Percentiles rank a stretch among this genome's conserved stretches.
These are phyloP conservation scores for Arabidopsis thaliana DNA, from an alignment of 345 rosid genomes.

Conservation along the genomic window DNA sequence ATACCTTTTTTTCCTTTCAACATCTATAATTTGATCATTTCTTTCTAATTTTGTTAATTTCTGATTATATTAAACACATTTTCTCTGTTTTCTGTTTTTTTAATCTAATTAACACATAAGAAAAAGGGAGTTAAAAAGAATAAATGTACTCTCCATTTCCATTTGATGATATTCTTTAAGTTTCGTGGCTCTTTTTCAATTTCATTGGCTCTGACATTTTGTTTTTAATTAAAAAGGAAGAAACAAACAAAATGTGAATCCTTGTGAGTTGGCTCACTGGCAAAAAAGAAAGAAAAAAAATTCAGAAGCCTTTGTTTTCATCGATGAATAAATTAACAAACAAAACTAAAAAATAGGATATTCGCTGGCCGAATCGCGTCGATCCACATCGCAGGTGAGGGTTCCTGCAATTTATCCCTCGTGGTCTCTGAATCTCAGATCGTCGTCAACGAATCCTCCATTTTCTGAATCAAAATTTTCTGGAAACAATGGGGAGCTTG, in stretches of 20 bases:
- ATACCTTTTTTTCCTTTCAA: neutral
- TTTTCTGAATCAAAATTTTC: constrained; percentile 13
- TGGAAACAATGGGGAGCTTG: constrained; percentile 66
- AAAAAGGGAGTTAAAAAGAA: too few species aligned
- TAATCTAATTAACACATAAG: too few species aligned
- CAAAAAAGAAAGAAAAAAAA: neutral
- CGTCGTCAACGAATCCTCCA: constrained; percentile 1
- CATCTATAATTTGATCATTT: neutral
- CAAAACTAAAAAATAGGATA: neutral
- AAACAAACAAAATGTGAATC: constrained; percentile 8
- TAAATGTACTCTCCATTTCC: too few species aligned
- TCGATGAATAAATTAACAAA: constrained; percentile 34
- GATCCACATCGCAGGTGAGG: constrained; percentile 33
- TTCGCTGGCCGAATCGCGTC: constrained; percentile 37
- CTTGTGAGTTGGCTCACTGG: neutral
- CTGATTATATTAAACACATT: too few species aligned
- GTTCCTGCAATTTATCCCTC: neutral
- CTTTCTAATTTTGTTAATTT: neutral
- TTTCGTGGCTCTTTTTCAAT: neutral
- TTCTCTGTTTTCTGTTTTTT: too few species aligned
- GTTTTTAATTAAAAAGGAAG: neutral
- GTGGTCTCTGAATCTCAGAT: too few species aligned
- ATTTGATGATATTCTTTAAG: neutral
- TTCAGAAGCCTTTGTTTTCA: constrained; percentile 27
- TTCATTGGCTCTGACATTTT: neutral